Conservation (phyloP, 23 red algal species). For the Pyropia haitanensis region DNA sequence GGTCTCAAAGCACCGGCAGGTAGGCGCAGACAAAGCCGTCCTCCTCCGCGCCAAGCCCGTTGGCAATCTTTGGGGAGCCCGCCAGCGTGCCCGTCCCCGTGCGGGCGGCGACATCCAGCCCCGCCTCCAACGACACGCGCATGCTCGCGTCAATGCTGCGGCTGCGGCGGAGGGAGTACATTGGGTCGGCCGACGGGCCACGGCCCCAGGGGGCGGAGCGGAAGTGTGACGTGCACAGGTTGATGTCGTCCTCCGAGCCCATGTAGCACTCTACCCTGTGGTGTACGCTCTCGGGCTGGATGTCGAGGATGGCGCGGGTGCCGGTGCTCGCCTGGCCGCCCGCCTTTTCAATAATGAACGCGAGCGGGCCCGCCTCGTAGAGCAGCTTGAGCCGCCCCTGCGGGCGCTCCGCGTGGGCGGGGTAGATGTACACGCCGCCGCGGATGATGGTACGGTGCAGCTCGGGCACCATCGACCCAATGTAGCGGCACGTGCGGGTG, state of each 20-base stretch:
- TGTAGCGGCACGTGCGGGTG: constrained; percentile 50
- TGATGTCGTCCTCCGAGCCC: constrained; percentile 81
- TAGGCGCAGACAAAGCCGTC: too few relatives aligned
- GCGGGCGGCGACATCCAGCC: too few relatives aligned
- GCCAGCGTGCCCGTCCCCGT: too few relatives aligned
- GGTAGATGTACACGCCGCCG: constrained; percentile 96
- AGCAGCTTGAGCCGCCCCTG: constrained; percentile 79
- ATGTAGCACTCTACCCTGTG: constrained; percentile 76
- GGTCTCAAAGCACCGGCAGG: too few relatives aligned
- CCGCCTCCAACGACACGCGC: too few relatives aligned
- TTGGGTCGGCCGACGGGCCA: constrained; percentile 44
- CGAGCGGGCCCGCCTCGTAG: constrained; percentile 96
- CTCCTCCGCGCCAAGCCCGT: too few relatives aligned
- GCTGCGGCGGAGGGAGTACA: constrained; percentile 83
- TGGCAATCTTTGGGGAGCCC: too few relatives aligned
- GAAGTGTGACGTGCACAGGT: constrained; percentile 66
- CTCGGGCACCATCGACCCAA: constrained; percentile 95
- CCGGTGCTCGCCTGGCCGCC: constrained; percentile 80
- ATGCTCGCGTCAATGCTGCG: constrained; percentile 54
- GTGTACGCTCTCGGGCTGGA: constrained; percentile 67
- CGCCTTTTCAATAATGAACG: constrained; percentile 77
- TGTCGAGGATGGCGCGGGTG: constrained; percentile 67
- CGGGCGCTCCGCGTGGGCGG: constrained; percentile 46
- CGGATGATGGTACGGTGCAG: constrained; percentile 86
- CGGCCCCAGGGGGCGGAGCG: constrained; percentile 66